Evolutionary conservation across 306 rosid genomes (phyloP).

Genomic region (Boehmeria nivea): DNA sequence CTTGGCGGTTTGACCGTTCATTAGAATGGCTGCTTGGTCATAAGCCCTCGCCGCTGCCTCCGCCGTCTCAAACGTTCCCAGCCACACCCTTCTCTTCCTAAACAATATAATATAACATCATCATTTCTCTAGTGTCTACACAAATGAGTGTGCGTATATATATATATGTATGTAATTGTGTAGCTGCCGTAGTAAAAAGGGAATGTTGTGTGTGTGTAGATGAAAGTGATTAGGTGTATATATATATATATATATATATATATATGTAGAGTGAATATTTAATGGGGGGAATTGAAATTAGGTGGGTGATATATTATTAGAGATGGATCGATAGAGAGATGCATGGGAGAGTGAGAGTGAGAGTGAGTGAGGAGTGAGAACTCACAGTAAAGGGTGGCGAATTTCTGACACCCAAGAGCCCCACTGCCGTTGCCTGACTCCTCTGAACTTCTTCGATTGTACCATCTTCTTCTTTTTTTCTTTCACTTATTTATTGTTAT

Average conservation of each 20-base stretch:
- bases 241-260: neutral
- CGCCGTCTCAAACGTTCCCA: conserved; percentile 96
- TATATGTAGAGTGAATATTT: neutral
- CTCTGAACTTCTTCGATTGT: conserved; percentile 87
- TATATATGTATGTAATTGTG: neutral
- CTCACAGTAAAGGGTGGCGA: conserved; percentile 94
- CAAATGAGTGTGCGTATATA: neutral
- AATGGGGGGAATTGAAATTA: too few species aligned
- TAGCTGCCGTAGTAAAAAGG: too few species aligned
- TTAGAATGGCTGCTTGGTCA: conserved; percentile 91
- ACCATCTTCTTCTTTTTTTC: conserved; percentile 34
- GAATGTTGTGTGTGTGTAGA: too few species aligned
- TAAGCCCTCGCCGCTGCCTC: conserved; percentile 98
- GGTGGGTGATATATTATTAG: too few species aligned
- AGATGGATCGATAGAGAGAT: neutral
- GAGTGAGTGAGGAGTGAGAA: conserved; percentile 15
- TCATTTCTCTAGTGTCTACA: too few species aligned
- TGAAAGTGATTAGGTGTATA: too few species aligned
- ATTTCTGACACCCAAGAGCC: conserved; percentile 99
- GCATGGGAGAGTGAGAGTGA: neutral
- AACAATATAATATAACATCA: neutral
- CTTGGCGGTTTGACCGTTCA: conserved; percentile 93
- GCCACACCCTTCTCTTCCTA: conserved; percentile 97
- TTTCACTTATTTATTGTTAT: too few species aligned
- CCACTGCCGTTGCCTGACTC: conserved; percentile 99